Evolutionary conservation across 2,329 filamentous ascomycete species (phyloP).

Genomic region (Sclerotinia subarctica): DNA sequence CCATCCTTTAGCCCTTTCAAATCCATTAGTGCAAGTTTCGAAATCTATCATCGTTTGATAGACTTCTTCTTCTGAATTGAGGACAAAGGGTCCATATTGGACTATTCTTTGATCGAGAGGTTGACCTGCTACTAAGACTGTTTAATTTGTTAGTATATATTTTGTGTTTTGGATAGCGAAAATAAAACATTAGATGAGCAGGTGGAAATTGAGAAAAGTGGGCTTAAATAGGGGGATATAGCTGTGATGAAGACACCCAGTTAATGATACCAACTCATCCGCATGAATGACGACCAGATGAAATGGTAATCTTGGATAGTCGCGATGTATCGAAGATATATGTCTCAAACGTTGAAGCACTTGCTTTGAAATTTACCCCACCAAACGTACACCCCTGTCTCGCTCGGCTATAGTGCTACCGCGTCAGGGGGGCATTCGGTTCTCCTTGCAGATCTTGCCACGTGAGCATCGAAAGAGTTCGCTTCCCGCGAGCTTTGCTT

Average conservation of each 20-base stretch:
- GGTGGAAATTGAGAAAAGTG: background rate
- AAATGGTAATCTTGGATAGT: background rate
- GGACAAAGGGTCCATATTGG: conserved; percentile 83
- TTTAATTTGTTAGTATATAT: conserved; percentile 22
- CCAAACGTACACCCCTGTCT: conserved; percentile 5
- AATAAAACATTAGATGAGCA: background rate
- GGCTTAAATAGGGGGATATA: background rate
- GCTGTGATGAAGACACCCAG: too few species aligned
- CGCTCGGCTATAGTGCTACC: background rate
- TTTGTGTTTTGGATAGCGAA: background rate
- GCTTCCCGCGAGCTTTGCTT: conserved; percentile 30
- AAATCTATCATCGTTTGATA: conserved; percentile 75
- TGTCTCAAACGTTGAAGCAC: background rate
- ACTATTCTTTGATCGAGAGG: conserved; percentile 78
- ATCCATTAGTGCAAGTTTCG: conserved; percentile 70
- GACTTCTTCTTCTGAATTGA: conserved; percentile 68
- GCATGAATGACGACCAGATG: background rate
- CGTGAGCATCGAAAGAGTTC: conserved; percentile 24
- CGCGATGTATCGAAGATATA: background rate
- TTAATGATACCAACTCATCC: background rate
- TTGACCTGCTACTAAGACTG: conserved; percentile 71
- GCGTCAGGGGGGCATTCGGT: background rate
- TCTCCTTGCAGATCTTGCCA: background rate
- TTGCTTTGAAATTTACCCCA: background rate
- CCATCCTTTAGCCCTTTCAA: conserved; percentile 77